Evolutionary conservation across 208 protist genomes (phyloP).

Genomic region (Tritrichomonas musculus): DNA sequence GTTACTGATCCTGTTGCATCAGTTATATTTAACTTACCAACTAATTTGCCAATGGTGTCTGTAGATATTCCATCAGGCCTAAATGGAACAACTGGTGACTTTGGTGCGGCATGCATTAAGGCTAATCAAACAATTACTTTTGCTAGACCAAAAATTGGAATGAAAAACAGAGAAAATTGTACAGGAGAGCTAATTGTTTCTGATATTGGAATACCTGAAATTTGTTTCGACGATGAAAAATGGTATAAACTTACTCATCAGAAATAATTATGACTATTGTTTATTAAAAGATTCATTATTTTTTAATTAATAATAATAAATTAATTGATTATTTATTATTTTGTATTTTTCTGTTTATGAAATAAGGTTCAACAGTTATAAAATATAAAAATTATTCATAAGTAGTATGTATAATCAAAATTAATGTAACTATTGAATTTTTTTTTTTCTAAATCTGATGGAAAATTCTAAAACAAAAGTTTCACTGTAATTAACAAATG

Average conservation of each 20-base stretch:
- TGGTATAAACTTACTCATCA: neutral
- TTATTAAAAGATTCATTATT: no score
- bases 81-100: neutral
- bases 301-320: no score
- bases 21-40: neutral
- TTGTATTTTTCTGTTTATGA: no score
- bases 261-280: no score
- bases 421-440: no score
- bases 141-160: neutral
- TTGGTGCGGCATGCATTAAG: neutral
- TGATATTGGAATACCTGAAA: neutral
- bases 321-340: no score
- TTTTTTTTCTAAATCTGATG: no score
- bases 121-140: neutral
- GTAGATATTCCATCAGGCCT: neutral
- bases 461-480: no score
- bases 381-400: no score
- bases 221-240: neutral
- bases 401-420: no score
- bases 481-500: no score
- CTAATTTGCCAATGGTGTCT: neutral
- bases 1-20: neutral
- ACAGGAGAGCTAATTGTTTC: neutral
- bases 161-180: neutral
- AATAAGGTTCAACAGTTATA: no score